Conservation (phyloP, 106 monocot species). For the Narthecium ossifragum region DNA sequence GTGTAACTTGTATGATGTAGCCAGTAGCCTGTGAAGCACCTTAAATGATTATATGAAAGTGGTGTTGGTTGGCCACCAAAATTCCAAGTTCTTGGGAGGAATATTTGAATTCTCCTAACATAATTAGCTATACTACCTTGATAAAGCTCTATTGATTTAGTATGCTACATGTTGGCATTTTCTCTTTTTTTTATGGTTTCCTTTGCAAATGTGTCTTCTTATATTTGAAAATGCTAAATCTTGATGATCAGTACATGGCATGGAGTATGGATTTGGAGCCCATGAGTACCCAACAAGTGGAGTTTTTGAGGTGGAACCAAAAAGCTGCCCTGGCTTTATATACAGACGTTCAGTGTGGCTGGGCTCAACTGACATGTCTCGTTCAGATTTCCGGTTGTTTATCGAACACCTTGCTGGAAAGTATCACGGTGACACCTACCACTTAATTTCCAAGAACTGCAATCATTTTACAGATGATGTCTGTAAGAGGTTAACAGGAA, state of each 20-base stretch:
- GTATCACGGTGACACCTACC: slow-evolving; percentile 50
- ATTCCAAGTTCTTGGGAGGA: no score
- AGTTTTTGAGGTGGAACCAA: slow-evolving; percentile 74
- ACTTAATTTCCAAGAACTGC: slow-evolving; percentile 64
- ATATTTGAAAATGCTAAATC: background rate
- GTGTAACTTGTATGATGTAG: no score
- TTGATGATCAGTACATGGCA: slow-evolving; percentile 42
- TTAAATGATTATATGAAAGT: no score
- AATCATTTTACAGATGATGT: slow-evolving; percentile 80
- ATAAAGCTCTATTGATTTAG: no score
- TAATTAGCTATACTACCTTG: no score
- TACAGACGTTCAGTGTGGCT: slow-evolving; percentile 47
- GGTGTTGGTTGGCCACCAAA: no score
- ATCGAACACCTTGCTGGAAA: slow-evolving; percentile 41
- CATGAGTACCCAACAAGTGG: slow-evolving; percentile 65
- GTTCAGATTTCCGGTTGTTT: slow-evolving; percentile 43
- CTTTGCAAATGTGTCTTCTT: background rate
- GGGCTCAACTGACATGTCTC: slow-evolving; percentile 44
- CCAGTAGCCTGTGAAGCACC: no score
- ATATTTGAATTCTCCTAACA: no score
- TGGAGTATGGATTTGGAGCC: slow-evolving; percentile 71
- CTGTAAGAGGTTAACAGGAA: slow-evolving; percentile 41
- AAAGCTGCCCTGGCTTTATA: slow-evolving; percentile 61
- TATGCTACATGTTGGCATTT: no score
- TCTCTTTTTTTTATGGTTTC: background rate